Evolutionary conservation across 371 early-diverging fungal species (phyloP), one percentile per base, ranked within the genome.

Genomic region (Syncephalastrum monosporum): DNA sequence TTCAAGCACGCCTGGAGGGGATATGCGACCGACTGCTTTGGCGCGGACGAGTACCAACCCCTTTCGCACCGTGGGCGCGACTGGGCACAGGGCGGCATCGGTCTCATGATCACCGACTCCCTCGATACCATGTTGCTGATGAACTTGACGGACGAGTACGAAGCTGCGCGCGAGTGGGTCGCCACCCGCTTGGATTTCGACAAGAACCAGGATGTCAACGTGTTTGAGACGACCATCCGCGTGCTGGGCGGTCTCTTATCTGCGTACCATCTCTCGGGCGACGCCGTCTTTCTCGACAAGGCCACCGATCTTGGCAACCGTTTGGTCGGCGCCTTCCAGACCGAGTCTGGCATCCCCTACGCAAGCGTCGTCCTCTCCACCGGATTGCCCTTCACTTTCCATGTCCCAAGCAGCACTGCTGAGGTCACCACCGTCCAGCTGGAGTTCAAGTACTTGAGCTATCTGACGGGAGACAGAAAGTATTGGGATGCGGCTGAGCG

Each of bases 201-300:
- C 58, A 81, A 86, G 71, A 77, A 89, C 47, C 87, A 74, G 10
- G 78, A 87, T 14, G 92, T 94, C 15, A 90, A 87, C 57, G 79
- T 96, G 21, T 98, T 98, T 72, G 98, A 98, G 73, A 92, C 92
- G 14, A 94, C 89, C 0, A 98, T 98, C 53, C 88, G 98, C 1
- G 84, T 94, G 1, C 71, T 98, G 12, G 98, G 98, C 13, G 96
- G 95, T 6, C 67, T 96, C 15, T 64, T 96, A 23, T 85, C 89
- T 27, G 91, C 93, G 0, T 89, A 94, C 61, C 82, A 93, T 55
- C 74, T 93, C 24, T 82, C 87, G 0, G 82, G 82, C 17, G 91
- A 94, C 49, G 41, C 61, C 0, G 25, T 81, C 7, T 85, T 90
- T 49, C 65, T 96, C 49, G 67, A 76, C 17, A 88, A 88, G 64